phyloP scores from a whole-genome alignment of 148 eudicot genomes.

The Chenopodium album region DNA sequence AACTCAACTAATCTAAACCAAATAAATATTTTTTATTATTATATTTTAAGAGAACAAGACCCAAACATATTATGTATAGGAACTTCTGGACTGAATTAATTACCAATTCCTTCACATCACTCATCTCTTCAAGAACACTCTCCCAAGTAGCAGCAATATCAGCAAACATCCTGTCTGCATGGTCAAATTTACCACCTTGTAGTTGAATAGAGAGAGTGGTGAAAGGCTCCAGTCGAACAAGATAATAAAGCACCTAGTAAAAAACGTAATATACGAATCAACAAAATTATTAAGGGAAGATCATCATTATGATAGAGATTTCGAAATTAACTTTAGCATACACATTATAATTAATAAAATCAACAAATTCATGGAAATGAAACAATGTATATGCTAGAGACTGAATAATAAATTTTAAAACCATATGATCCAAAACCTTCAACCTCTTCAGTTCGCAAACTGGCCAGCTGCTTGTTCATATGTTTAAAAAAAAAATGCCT shows the following conservation, averaged over 20 bases:
- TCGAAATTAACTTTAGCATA: neutral
- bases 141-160: conserved; percentile 95
- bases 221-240: conserved; percentile 88
- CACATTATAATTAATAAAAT: neutral
- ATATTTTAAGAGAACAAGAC: neutral
- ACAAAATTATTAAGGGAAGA: neutral
- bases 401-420: neutral
- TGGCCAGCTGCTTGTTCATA: neutral
- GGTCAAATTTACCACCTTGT: conserved; percentile 98
- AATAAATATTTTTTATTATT: neutral
- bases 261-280: conserved; percentile 12
- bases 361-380: neutral
- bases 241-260: conserved; percentile 86
- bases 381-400: neutral
- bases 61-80: neutral
- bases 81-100: neutral
- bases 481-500: neutral
- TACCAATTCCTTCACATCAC: conserved; percentile 99
- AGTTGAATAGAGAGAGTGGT: conserved; percentile 92
- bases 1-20: neutral
- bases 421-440: neutral
- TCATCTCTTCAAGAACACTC: conserved; percentile 96
- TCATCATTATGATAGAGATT: neutral
- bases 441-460: neutral
- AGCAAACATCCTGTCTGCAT: conserved; percentile 98